Evolutionary conservation across 73 alveolate species (phyloP), one percentile per base, ranked within the genome.

Genomic region (Paramecium sexaurelia): DNA sequence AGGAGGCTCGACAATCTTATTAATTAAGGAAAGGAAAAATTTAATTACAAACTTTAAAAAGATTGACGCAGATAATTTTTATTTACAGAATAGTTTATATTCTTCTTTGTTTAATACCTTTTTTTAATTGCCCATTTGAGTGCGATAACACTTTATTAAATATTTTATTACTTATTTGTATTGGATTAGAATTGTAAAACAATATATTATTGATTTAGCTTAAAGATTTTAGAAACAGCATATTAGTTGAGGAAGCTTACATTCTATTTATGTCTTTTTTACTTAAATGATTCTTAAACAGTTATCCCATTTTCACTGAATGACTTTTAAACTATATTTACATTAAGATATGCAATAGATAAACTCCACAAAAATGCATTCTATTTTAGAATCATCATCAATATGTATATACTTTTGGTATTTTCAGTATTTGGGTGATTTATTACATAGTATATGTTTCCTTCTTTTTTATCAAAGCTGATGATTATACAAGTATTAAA

Each of bases 301-400:
- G 33, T 51, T 8, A 51, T 61, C 7, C 83, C 83, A 10, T 61
- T 61, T 61, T 15, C 39, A 29, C 47, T 32, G 83, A 61, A 61
- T 32, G 83, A 61, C 83, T 61, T 61, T 61, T 61, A 61, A 61
- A 61, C 83, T 7, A 61, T 61, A 61, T 61, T 61, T 26, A 24
- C 39, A 10, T 24, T 61, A 32, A 61, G 83, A 61, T 24, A 61
- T 22, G 83, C 83, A 5, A 41, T 61, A 0, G 83, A 61, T 8
- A 26, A 26, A 6, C 39, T 61, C 0, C 83, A 61, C 83, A 61
- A 13, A 61, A 61, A 32, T 3, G 83, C 83, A 29, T 61, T 61
- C 43, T 32, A 32, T 29, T 61, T 61, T 6, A 61, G 83, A 61
- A 32, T 61, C 47, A 32, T 27, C 9, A 26, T 61, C 5, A 61